Conservation (phyloP, 257 asterid species). For the Fraxinus quadrangulata region DNA sequence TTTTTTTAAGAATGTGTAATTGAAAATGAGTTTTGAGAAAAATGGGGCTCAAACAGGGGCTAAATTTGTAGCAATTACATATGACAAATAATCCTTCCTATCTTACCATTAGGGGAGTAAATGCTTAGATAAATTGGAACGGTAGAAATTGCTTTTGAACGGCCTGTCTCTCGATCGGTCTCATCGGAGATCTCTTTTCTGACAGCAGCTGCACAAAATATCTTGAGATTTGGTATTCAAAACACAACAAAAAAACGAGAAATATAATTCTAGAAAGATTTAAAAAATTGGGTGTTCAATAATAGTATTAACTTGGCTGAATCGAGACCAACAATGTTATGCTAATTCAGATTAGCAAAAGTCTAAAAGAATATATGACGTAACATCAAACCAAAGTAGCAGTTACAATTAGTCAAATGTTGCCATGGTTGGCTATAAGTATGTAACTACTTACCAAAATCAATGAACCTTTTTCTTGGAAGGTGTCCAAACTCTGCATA, state of each 20-base stretch:
- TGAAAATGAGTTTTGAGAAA: too few species aligned
- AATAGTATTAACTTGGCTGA: background rate
- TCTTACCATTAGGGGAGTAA: constrained; percentile 59
- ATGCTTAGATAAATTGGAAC: constrained; percentile 45
- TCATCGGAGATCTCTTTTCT: constrained; percentile 74
- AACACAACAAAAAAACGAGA: background rate
- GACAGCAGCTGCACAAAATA: constrained; percentile 52
- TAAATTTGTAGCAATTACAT: constrained; percentile 18
- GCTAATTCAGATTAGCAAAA: background rate
- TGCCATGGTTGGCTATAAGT: background rate
- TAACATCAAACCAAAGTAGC: background rate
- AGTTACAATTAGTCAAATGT: background rate
- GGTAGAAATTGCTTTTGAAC: constrained; percentile 56
- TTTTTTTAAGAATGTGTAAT: too few species aligned
- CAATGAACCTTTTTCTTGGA: constrained; percentile 34
- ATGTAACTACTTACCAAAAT: constrained; percentile 48
- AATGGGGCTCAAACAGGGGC: too few species aligned
- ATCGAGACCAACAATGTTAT: background rate
- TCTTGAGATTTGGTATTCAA: background rate
- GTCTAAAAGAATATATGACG: background rate
- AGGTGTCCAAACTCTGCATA: constrained; percentile 85
- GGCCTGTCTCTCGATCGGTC: constrained; percentile 81
- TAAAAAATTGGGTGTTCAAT: background rate
- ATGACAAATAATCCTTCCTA: background rate
- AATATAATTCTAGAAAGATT: background rate